Evolutionary conservation across 2,329 filamentous ascomycete species (phyloP), one percentile per base, ranked within the genome.

Genomic region (Aspergillus luchuensis): DNA sequence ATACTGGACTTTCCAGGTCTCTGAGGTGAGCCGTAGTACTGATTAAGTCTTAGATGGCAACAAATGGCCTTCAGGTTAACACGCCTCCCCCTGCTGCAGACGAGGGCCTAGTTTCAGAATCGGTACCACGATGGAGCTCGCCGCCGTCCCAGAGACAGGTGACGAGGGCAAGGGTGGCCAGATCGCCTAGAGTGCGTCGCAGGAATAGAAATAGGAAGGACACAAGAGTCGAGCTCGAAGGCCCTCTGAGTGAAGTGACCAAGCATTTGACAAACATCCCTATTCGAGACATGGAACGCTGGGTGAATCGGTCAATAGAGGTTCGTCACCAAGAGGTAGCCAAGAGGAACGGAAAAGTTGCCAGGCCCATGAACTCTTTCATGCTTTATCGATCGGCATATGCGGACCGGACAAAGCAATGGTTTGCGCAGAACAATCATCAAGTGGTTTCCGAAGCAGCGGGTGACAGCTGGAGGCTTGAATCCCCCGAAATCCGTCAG

Each of bases 351-450:
- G 91, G 91, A 25, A 92, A 93, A 73, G 85, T 98, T 67, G 92
- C 94, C 70, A 85, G 95, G 30, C 93, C 95, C 2, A 96, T 97
- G 89, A 99, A 99, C 76, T 94, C 91, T 0, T 99, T 98, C 80
- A 97, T 99, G 90, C 82, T 99, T 54, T 99, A 99, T 76, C 89
- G 95, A 45, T 97, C 95, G 66, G 91, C 92, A 6, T 97, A 91
- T 72, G 91, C 96, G 62, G 91, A 95, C 63, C 84, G 92, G 33
- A 91, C 91, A 61, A 97, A 97, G 76, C 82, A 86, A 55, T 91
- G 88, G 82, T 91, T 90, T 68, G 81, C 86, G 13, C 88, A 95
- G 69, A 94, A 95, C 76, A 97, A 98, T 78, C 94, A 99, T 75
- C 94, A 99, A 75, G 82, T 95, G 38, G 90, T 98, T 25, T 98